Base-by-base conservation (phyloP, 2,329 filamentous ascomycete genomes). In the Colletotrichum spinosum region DNA sequence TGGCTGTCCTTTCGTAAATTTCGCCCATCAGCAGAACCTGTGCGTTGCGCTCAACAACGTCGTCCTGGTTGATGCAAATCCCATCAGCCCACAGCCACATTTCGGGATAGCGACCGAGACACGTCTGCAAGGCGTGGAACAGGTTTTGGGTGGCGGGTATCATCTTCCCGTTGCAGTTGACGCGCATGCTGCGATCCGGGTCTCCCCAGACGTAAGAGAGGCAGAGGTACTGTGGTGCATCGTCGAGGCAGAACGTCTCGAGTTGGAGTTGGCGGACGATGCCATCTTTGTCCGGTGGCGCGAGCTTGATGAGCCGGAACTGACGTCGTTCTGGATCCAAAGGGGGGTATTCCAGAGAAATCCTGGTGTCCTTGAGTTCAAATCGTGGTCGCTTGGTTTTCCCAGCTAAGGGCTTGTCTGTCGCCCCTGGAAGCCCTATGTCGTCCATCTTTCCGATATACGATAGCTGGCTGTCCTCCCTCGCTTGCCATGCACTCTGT, bases 121-220 rank as follows among this genome's bases (percentile, higher is more conserved):
- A 63, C 10, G 46, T 48, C n/a, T 48, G 42, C 12, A 65, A 10
- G 5, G 61, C 61, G 8, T 55, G 57, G 2, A 51, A 65, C 2
- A 65, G 37, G n/a, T 65, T 60, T 11, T 44, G 56, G 4, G 61
- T 65, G 10, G 39, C 50, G 2, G 51, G 12, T 6, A 65, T 15
- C 49, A 50, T 60, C 34, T 50, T 17, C 2, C 50, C 56, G 11
- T 65, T 37, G 35, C 55, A 60, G 46, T 55, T 65, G 39, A 58
- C 8, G 8, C 37, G 17, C 1, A 55, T 12, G 11, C 44, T 50
- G 8, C 56, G 50, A 4, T 52, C 8, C 0, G 60, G 55, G 4
- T 61, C 46, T 15, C 58, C 51, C 62, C 62, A 65, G 7, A 61
- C 57, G 12, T 65, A 65, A 0, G 62, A 65, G 4, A 65, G 51